phyloP scores from a whole-genome alignment of 2,329 filamentous ascomycete species.

The Aphanoascus verrucosus region DNA sequence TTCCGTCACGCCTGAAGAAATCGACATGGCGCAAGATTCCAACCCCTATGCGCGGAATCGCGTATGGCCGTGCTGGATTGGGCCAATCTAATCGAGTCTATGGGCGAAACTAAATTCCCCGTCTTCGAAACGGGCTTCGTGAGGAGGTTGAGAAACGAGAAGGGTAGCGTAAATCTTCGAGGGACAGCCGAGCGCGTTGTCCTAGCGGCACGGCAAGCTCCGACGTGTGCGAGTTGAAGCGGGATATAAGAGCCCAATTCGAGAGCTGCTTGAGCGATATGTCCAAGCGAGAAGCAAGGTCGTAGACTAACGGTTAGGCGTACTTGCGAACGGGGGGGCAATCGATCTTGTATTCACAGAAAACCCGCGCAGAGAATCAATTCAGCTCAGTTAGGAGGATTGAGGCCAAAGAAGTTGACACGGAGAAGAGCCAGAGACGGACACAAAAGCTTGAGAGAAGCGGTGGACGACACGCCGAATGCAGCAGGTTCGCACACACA shows the following conservation, averaged over 20 bases:
- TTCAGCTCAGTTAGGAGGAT: too few species aligned
- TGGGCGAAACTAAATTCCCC: slow-evolving; percentile 37
- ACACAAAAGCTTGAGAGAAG: too few species aligned
- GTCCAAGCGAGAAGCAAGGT: background rate
- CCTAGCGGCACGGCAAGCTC: background rate
- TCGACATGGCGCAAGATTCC: slow-evolving; percentile 34
- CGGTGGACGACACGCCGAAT: too few species aligned
- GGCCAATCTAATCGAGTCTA: slow-evolving; percentile 39
- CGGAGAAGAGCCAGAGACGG: too few species aligned
- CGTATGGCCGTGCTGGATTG: slow-evolving; percentile 25
- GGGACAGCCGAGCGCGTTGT: background rate
- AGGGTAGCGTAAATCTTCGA: background rate
- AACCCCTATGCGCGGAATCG: slow-evolving; percentile 20
- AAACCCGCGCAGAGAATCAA: background rate
- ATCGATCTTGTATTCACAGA: background rate
- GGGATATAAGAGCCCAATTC: too few species aligned
- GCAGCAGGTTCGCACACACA: too few species aligned
- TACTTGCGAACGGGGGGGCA: background rate
- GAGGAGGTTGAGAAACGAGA: slow-evolving; percentile 19
- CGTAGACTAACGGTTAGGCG: background rate
- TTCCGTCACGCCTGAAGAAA: slow-evolving; percentile 50
- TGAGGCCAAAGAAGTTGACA: too few species aligned
- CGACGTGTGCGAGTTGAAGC: background rate
- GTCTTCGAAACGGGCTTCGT: slow-evolving; percentile 36
- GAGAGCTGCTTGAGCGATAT: too few species aligned